Conservation (phyloP, 2,329 filamentous ascomycete genomes). For the Elsinoe necatrix region DNA sequence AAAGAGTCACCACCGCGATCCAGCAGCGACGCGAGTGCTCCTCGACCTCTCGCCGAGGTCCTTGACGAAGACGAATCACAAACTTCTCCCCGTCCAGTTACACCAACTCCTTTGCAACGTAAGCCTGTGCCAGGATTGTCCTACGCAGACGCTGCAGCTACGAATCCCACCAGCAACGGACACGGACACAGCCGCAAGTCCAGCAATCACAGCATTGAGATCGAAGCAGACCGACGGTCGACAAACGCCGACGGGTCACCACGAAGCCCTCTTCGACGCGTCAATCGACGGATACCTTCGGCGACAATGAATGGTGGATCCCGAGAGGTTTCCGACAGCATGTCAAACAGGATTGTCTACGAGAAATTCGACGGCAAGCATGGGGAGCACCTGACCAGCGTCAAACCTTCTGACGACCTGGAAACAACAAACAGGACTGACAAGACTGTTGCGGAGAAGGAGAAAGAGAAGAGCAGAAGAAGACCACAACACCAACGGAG, state of each 20-base stretch:
- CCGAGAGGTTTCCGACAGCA: slow-evolving; percentile 10
- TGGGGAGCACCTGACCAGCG: slow-evolving; percentile 39
- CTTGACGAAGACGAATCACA: slow-evolving; percentile 27
- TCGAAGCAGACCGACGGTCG: slow-evolving; percentile 11
- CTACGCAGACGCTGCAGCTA: slow-evolving; percentile 31
- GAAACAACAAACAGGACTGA: slow-evolving; percentile 27
- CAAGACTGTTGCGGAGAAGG: slow-evolving; percentile 21
- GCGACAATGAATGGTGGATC: slow-evolving; percentile 9
- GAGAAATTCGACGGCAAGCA: slow-evolving; percentile 38
- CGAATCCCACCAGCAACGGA: slow-evolving; percentile 6
- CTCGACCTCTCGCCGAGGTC: slow-evolving; percentile 28
- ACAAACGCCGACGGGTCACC: slow-evolving; percentile 13
- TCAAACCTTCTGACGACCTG: slow-evolving; percentile 34
- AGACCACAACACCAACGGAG: slow-evolving; percentile 21
- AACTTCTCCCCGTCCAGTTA: slow-evolving; percentile 21
- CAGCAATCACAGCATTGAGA: slow-evolving; percentile 13
- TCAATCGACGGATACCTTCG: slow-evolving; percentile 7
- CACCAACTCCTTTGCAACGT: slow-evolving; percentile 8
- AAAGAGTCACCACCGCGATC: slow-evolving; percentile 31
- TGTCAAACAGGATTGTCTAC: slow-evolving; percentile 29
- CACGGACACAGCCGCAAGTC: slow-evolving; percentile 13
- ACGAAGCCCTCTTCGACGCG: slow-evolving; percentile 2
- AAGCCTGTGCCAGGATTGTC: slow-evolving; percentile 26
- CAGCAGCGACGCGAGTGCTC: slow-evolving; percentile 22
- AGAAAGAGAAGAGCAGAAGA: slow-evolving; percentile 24